Conservation (phyloP, 2,329 filamentous ascomycete genomes). For the Juglanconis oblonga region DNA sequence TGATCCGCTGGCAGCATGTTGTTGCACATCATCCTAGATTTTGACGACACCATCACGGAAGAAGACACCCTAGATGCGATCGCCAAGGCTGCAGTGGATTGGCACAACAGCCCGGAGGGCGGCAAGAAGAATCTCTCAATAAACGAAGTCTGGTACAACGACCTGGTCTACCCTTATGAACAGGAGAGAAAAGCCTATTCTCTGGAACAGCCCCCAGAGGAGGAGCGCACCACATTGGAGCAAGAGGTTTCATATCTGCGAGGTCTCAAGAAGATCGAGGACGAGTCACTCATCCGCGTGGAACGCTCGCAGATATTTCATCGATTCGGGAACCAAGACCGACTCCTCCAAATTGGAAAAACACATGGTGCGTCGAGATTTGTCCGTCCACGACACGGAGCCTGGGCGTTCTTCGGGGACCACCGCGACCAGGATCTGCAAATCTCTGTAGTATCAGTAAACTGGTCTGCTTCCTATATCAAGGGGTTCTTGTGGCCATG, state of each 20-base stretch:
- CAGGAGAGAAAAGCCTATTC: conserved; percentile 39
- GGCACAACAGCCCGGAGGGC: conserved; percentile 23
- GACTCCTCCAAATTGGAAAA: conserved; percentile 36
- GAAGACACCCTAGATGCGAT: conserved; percentile 51
- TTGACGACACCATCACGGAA: conserved; percentile 58
- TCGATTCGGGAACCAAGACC: conserved; percentile 34
- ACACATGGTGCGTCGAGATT: no score
- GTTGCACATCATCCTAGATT: conserved; percentile 49
- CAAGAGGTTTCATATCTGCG: conserved; percentile 44
- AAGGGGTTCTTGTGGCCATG: conserved; percentile 29
- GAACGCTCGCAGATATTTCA: no score
- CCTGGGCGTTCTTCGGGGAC: conserved; percentile 35
- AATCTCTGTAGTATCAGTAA: conserved; percentile 43
- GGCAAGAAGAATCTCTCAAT: conserved; percentile 29
- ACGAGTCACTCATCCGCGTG: conserved; percentile 38
- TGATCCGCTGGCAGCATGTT: neutral
- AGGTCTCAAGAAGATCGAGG: conserved; percentile 42
- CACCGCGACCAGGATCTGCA: neutral
- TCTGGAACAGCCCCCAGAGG: conserved; percentile 30
- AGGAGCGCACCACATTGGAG: conserved; percentile 30
- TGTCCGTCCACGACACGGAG: conserved; percentile 27
- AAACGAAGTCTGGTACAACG: conserved; percentile 38
- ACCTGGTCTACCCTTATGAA: conserved; percentile 42
- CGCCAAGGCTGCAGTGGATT: conserved; percentile 39
- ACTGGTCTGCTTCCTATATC: conserved; percentile 28